phyloP scores from a whole-genome alignment of 371 early-diverging fungal species.

The Synchytrium microbalum region DNA sequence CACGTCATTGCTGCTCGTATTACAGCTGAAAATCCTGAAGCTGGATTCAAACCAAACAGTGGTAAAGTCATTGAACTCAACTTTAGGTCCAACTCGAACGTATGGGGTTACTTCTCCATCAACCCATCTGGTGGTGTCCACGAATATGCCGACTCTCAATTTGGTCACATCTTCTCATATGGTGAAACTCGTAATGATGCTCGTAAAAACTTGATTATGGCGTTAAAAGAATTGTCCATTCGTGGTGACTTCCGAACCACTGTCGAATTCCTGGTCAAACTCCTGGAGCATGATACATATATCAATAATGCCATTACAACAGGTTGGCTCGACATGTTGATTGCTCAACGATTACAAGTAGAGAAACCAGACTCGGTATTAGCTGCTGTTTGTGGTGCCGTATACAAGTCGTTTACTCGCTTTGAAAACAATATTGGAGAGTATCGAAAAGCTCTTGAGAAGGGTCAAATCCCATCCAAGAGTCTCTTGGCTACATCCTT shows the following conservation, averaged over 20 bases:
- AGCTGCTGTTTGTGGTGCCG: slow-evolving; percentile 88
- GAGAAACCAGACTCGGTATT: slow-evolving; percentile 86
- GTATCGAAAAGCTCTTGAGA: slow-evolving; percentile 74
- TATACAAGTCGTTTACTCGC: slow-evolving; percentile 68
- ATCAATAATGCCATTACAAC: slow-evolving; percentile 87
- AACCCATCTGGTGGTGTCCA: slow-evolving; percentile 90
- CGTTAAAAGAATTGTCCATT: slow-evolving; percentile 95
- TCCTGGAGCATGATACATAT: slow-evolving; percentile 86
- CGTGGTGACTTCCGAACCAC: slow-evolving; percentile 98
- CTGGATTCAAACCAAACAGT: slow-evolving; percentile 94
- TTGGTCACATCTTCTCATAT: slow-evolving; percentile 98
- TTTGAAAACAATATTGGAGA: slow-evolving; percentile 58
- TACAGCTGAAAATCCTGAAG: slow-evolving; percentile 99
- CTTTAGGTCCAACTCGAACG: slow-evolving; percentile 87
- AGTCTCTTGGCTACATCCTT: slow-evolving; percentile 65
- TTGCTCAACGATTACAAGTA: slow-evolving; percentile 79
- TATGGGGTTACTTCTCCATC: slow-evolving; percentile 98
- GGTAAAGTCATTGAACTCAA: slow-evolving; percentile 95
- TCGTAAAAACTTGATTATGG: slow-evolving; percentile 93
- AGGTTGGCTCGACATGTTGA: slow-evolving; percentile 92
- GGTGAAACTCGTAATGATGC: slow-evolving; percentile 91
- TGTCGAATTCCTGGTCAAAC: slow-evolving; percentile 90
- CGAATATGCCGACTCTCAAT: slow-evolving; percentile 98
- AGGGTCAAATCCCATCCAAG: slow-evolving; percentile 83
- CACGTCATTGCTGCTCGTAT: slow-evolving; percentile 98